Conservation (phyloP, 2,329 filamentous ascomycete species). For the Berkeleyomyces basicola region DNA sequence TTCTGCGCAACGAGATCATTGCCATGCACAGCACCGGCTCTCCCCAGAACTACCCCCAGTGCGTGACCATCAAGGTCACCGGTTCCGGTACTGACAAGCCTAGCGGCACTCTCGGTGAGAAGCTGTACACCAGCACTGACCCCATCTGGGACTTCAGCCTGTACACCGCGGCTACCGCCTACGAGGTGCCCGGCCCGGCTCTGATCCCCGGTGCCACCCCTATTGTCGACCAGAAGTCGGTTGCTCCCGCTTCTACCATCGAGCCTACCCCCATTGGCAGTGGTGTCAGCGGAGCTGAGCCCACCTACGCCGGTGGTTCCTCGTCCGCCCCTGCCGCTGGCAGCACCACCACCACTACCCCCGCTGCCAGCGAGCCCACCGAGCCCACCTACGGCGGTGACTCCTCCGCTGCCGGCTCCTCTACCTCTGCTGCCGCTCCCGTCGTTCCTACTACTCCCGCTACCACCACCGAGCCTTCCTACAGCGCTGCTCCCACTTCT, state of each 20-base stretch:
- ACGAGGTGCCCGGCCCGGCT: conserved; percentile 8
- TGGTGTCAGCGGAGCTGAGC: conserved; percentile 18
- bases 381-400: background rate
- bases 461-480: background rate
- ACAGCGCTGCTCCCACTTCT: background rate
- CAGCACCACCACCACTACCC: background rate
- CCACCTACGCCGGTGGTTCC: conserved; percentile 23
- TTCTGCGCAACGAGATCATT: conserved; percentile 39
- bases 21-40: conserved; percentile 32
- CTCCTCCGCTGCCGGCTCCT: background rate
- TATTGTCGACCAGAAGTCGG: conserved; percentile 15
- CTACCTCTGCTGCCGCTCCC: background rate
- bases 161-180: conserved; percentile 16
- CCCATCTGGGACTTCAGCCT: conserved; percentile 23
- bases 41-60: conserved; percentile 37
- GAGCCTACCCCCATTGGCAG: conserved; percentile 23
- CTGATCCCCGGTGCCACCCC: conserved; percentile 10
- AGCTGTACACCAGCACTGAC: conserved; percentile 22
- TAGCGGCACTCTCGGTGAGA: conserved; percentile 20
- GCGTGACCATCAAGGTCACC: conserved; percentile 31
- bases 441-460: background rate
- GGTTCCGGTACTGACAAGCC: conserved; percentile 22
- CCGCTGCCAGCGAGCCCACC: background rate
- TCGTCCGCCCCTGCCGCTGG: background rate
- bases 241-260: conserved; percentile 29